phyloP scores from a whole-genome alignment of 192 early-diverging fungal genomes.

The Coemansia guatemalensis region DNA sequence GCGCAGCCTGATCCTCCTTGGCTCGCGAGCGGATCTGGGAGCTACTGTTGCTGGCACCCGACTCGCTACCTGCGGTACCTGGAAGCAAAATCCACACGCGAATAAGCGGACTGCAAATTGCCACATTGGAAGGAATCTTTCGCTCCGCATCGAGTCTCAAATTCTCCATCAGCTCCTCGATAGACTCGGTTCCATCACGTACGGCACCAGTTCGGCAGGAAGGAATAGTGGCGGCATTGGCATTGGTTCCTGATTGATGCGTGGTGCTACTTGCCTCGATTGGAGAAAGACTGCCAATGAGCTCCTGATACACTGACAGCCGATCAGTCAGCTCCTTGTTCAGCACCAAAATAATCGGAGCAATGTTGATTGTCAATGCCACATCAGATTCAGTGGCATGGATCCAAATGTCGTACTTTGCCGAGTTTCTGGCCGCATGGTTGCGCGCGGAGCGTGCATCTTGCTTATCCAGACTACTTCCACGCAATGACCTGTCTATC shows the following conservation, averaged over 20 bases:
- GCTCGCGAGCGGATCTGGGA: conserved; percentile 14
- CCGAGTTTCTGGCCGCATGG: background rate
- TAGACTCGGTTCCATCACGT: conserved; percentile 32
- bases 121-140: conserved; percentile 38
- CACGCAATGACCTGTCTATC: conserved; percentile 29
- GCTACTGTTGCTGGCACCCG: background rate
- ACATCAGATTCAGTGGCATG: conserved; percentile 19
- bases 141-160: conserved; percentile 27
- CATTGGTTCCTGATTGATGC: background rate
- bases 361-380: conserved; percentile 39
- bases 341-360: conserved; percentile 29
- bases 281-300: conserved; percentile 15
- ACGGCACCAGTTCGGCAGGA: background rate
- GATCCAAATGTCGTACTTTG: conserved; percentile 47
- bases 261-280: background rate
- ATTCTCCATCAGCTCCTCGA: conserved; percentile 46
- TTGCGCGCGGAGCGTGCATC: conserved; percentile 1
- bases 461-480: background rate
- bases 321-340: conserved; percentile 48
- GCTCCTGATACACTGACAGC: conserved; percentile 28
- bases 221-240: background rate
- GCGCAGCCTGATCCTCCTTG: conserved; percentile 18
- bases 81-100: conserved; percentile 50
- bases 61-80: conserved; percentile 4
- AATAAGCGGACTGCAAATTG: conserved; percentile 50